Evolutionary conservation across 441 rosid species (phyloP), one percentile per base, ranked within the genome.

Genomic region (Arabidopsis lyrata): DNA sequence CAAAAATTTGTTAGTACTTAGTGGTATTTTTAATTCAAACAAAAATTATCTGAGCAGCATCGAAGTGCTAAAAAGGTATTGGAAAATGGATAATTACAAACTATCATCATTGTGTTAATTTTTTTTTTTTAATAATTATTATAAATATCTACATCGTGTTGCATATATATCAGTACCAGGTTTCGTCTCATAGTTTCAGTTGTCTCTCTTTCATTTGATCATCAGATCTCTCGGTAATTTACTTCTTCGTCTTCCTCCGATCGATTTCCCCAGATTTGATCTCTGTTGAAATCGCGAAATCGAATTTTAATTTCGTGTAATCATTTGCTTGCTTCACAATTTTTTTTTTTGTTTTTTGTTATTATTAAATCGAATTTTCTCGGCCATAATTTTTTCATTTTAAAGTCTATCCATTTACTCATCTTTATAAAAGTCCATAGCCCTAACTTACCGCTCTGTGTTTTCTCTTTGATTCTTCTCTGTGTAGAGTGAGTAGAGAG

Each of bases 381-480:
- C 44, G 87, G 80, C 93, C 91, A 77, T 85, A 76, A 44, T 83
- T 74, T 81, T 42, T 75, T 77, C 59, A 75, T 68, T 63, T 63
- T 59, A 70, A 65, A 64, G 24, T 34, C 82, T 89, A 86, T 89
- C 93, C 92, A 61, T 74, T 52, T 15, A 42, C 70, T 58, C 70
- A 63, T 24, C 56, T 58, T 85, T 77, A 77, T 77, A 67, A 57
- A 73, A 49, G 48, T 29, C 61, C 68, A 32, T 56, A 56, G 61
- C 18, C 77, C 63, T 72, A 54, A 64, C 14, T 35, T 60, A 62
- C 14, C 15, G 32, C 57, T 15, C 8, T 73, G 68, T 65, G 44
- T 71, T 42, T 10, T 68, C 72, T 64, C 65, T 62, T 62, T 55
- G 66, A 65, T 66, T 74, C 67, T 66, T 66, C 67, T 49, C 45